Conservation (phyloP, 768 basidiomycete genomes). For the Suillus alpinus region DNA sequence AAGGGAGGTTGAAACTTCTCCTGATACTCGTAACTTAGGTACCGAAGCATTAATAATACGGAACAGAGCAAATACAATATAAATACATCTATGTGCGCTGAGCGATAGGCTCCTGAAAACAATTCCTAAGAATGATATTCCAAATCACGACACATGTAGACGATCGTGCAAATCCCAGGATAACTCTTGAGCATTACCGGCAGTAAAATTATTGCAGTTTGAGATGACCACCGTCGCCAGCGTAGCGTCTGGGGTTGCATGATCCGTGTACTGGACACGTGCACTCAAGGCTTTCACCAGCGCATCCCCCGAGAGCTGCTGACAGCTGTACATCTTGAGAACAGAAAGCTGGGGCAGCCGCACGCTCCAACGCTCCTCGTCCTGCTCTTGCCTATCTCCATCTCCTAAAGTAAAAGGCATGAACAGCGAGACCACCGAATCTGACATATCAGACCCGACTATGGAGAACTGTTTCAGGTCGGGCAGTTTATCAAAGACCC, state of each 20-base stretch:
- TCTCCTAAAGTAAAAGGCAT: conserved; percentile 33
- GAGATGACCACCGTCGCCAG: conserved; percentile 23
- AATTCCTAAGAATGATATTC: conserved; percentile 6
- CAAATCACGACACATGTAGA: conserved; percentile 21
- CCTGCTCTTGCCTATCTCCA: conserved; percentile 1
- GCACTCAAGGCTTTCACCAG: conserved; percentile 50
- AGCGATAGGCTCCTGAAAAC: background rate
- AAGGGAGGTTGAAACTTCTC: background rate
- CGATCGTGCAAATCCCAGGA: conserved; percentile 25
- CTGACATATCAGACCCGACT: conserved; percentile 79
- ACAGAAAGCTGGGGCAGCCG: conserved; percentile 54
- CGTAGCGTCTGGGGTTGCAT: conserved; percentile 25
- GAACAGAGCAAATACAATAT: background rate
- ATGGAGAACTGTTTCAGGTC: conserved; percentile 65
- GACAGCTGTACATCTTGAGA: conserved; percentile 60
- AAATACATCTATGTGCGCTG: background rate
- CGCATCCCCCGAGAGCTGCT: conserved; percentile 56
- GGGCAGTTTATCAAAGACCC: conserved; percentile 56
- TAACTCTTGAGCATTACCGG: conserved; percentile 20
- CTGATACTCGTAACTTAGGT: background rate
- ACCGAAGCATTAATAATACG: background rate
- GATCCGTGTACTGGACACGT: conserved; percentile 43
- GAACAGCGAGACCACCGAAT: conserved; percentile 63
- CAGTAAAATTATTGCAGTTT: conserved; percentile 20
- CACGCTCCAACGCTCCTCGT: conserved; percentile 27